phyloP scores from a whole-genome alignment of 2,329 filamentous ascomycete species.

The Scolecobasidium constrictum region DNA sequence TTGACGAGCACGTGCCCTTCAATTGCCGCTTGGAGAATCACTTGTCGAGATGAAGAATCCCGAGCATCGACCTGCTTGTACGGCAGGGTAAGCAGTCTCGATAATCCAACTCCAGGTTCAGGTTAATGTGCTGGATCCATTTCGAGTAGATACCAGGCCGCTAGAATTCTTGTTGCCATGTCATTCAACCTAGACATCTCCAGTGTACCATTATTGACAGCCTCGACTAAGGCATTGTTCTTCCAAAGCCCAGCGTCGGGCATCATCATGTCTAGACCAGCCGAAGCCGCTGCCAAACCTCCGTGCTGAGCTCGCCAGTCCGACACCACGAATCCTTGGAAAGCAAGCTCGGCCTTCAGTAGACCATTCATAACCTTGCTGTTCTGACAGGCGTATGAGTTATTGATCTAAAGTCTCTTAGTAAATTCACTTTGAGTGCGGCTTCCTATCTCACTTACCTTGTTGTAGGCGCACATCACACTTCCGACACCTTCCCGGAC shows the following conservation, averaged over 20 bases:
- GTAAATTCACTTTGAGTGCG: conserved; percentile 35
- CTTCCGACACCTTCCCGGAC: conserved; percentile 18
- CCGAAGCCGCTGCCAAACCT: conserved; percentile 16
- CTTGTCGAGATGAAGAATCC: conserved; percentile 33
- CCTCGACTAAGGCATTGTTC: conserved; percentile 16
- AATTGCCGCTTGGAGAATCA: conserved; percentile 30
- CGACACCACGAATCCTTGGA: conserved; percentile 18
- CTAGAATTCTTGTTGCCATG: conserved; percentile 21
- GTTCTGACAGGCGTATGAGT: conserved; percentile 39
- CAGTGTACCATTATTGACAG: conserved; percentile 21
- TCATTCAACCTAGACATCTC: conserved; percentile 20
- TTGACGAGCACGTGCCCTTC: conserved; percentile 39
- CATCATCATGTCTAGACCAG: conserved; percentile 22
- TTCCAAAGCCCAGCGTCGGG: conserved; percentile 11
- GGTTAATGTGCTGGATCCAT: conserved; percentile 6
- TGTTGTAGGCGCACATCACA: conserved; percentile 25
- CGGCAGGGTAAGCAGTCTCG: neutral
- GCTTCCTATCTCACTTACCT: conserved; percentile 34
- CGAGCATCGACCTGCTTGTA: conserved; percentile 37
- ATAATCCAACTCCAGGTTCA: conserved; percentile 1
- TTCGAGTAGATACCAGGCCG: conserved; percentile 12
- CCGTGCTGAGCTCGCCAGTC: conserved; percentile 21
- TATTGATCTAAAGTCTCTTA: conserved; percentile 36
- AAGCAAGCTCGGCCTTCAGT: conserved; percentile 49
- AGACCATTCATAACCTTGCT: conserved; percentile 48